Evolutionary conservation across 768 basidiomycete genomes (phyloP).

Genomic region (Phlebiopsis flavidoalba): DNA sequence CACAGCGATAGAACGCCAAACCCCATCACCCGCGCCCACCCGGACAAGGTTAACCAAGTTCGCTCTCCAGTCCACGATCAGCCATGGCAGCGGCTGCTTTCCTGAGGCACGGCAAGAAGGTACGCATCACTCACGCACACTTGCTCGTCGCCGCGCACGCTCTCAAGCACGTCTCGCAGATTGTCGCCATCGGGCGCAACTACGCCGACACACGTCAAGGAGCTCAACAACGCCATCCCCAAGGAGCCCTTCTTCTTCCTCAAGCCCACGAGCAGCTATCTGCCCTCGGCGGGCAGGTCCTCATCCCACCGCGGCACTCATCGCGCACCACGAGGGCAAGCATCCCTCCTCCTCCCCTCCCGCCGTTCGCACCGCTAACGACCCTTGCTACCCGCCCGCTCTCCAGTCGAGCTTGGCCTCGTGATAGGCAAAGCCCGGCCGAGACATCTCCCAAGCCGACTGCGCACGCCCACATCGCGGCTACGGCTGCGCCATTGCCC

Average conservation of each 20-base stretch:
- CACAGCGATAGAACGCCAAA: too few species aligned
- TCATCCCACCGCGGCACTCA: constrained; percentile 81
- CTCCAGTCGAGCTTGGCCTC: constrained; percentile 89
- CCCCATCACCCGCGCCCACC: background rate
- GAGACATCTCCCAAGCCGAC: constrained; percentile 70
- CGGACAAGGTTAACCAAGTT: background rate
- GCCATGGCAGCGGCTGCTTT: constrained; percentile 37
- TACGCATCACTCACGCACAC: constrained; percentile 9
- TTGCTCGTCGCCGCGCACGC: background rate
- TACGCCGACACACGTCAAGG: constrained; percentile 89
- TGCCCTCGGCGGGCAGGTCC: constrained; percentile 69
- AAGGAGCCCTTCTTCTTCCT: constrained; percentile 98
- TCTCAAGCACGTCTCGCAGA: constrained; percentile 36
- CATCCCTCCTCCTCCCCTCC: background rate
- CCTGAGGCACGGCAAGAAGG: constrained; percentile 44
- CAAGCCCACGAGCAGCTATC: constrained; percentile 91
- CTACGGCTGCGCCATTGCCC: too few species aligned
- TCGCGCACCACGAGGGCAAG: constrained; percentile 88
- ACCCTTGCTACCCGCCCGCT: background rate
- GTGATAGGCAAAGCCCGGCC: constrained; percentile 85
- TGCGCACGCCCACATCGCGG: constrained; percentile 87
- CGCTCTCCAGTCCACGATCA: constrained; percentile 1
- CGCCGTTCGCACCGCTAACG: background rate
- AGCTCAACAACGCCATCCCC: constrained; percentile 83
- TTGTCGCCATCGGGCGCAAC: constrained; percentile 95